Evolutionary conservation across 2,329 filamentous ascomycete species (phyloP).

Genomic region (Colletotrichum lindemuthianum): DNA sequence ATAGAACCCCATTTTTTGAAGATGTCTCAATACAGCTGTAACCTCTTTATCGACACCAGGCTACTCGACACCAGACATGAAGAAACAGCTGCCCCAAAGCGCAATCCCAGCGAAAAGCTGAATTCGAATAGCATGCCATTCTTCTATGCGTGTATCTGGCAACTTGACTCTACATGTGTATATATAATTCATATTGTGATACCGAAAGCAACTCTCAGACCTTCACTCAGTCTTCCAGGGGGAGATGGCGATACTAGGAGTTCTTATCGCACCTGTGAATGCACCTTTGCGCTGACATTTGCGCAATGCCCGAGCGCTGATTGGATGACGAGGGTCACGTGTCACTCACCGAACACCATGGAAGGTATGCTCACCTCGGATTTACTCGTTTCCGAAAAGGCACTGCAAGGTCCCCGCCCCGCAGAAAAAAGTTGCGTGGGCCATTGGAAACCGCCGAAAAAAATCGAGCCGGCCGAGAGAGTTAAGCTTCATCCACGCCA

Average conservation of each 20-base stretch:
- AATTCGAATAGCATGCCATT: too few species aligned
- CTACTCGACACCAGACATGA: neutral
- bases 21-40: neutral
- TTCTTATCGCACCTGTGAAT: too few species aligned
- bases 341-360: neutral
- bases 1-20: conserved; percentile 44
- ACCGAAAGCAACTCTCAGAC: too few species aligned
- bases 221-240: too few species aligned
- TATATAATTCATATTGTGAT: too few species aligned
- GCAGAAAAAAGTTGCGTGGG: conserved; percentile 24
- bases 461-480: conserved; percentile 10
- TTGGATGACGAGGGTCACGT: conserved; percentile 1
- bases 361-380: conserved; percentile 23
- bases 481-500: conserved; percentile 24
- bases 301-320: conserved; percentile 5
- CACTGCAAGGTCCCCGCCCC: neutral
- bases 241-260: too few species aligned
- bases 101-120: too few species aligned
- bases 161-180: too few species aligned
- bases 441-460: conserved; percentile 14
- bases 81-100: too few species aligned
- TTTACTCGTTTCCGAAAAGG: neutral
- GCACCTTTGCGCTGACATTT: conserved; percentile 27
- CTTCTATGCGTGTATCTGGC: too few species aligned
- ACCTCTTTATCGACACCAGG: neutral